Evolutionary conservation across 2,329 filamentous ascomycete genomes (phyloP).

Genomic region (Lachnellula hyalina): DNA sequence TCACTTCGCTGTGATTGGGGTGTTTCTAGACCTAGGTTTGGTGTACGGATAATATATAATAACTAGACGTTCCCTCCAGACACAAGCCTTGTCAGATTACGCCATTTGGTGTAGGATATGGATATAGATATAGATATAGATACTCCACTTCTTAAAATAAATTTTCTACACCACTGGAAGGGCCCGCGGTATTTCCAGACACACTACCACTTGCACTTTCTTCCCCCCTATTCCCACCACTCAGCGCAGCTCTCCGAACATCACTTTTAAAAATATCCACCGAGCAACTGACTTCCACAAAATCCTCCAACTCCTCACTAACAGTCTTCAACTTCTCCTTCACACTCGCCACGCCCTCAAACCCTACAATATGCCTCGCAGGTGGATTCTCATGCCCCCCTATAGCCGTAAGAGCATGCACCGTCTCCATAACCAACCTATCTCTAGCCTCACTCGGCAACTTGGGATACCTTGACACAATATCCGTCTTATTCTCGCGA

Average conservation of each 20-base stretch:
- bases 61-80: no score
- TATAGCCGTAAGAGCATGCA: conserved; percentile 85
- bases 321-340: conserved; percentile 97
- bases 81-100: background rate
- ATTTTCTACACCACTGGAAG: background rate
- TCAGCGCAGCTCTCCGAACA: conserved; percentile 24
- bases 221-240: conserved; percentile 17
- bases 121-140: no score
- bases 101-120: no score
- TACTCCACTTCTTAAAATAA: no score
- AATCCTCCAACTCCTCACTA: conserved; percentile 93
- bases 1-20: no score
- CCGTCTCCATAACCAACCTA: conserved; percentile 76
- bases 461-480: conserved; percentile 67
- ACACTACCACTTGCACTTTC: conserved; percentile 2
- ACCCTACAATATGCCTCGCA: conserved; percentile 86
- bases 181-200: background rate
- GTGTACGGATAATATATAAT: no score
- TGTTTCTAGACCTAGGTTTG: no score
- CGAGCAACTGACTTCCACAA: conserved; percentile 72
- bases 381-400: conserved; percentile 95
- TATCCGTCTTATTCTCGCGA: conserved; percentile 25
- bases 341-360: conserved; percentile 79
- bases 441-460: conserved; percentile 65
- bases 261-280: conserved; percentile 32